Evolutionary conservation across 148 eudicot genomes (phyloP).

Genomic region (Rhododendron ferrugineum): DNA sequence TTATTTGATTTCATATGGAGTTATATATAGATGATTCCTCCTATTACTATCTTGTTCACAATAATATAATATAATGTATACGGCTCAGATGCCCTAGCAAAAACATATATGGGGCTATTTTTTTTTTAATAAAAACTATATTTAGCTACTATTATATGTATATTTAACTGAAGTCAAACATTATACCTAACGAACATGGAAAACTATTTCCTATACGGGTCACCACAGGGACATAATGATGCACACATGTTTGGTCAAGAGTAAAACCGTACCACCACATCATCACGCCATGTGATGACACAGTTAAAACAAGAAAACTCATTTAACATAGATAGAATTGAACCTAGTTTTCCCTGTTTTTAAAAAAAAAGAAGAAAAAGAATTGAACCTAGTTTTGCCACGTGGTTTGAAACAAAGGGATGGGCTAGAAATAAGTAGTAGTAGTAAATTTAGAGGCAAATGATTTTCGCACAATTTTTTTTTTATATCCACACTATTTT

Average conservation of each 20-base stretch:
- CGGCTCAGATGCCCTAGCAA: neutral
- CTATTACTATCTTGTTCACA: neutral
- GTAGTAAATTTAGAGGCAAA: too few relatives aligned
- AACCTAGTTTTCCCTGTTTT: neutral
- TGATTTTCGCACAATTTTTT: too few relatives aligned
- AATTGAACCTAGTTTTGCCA: neutral
- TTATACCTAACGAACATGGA: neutral
- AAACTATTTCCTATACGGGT: neutral
- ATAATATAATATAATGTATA: neutral
- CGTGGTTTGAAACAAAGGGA: neutral
- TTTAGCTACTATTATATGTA: neutral
- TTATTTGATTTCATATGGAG: neutral
- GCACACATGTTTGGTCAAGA: too few relatives aligned
- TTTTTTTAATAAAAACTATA: neutral
- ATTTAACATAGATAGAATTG: neutral
- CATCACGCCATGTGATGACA: too few relatives aligned
- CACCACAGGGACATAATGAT: neutral
- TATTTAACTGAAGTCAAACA: too few relatives aligned
- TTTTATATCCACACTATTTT: too few relatives aligned
- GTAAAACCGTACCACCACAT: too few relatives aligned
- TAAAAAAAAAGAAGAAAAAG: too few relatives aligned
- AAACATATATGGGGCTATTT: neutral
- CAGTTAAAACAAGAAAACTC: neutral
- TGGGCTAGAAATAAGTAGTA: neutral
- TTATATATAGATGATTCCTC: neutral